Percentiles rank a stretch among this genome's conserved stretches.
Conservation (phyloP, 768 basidiomycete species). For the Termitomyces sp. region DNA sequence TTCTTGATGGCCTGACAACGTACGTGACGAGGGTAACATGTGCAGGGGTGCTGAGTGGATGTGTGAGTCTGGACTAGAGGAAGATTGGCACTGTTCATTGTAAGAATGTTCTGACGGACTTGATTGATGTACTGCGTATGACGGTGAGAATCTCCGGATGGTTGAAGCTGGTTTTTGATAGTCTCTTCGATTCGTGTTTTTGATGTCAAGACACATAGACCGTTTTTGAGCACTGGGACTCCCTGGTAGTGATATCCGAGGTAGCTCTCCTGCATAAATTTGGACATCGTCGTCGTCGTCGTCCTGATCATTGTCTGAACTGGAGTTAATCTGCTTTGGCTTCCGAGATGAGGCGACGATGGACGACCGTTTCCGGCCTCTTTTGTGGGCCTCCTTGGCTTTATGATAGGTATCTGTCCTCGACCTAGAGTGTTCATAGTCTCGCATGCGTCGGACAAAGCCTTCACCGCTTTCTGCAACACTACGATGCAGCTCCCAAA, state of each 20-base stretch:
- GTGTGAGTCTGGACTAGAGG: slow-evolving; percentile 8
- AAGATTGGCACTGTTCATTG: slow-evolving; percentile 24
- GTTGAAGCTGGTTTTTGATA: background rate
- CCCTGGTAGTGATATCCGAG: slow-evolving; percentile 16
- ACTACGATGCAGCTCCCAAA: slow-evolving; percentile 59
- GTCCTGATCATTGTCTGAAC: slow-evolving; percentile 23
- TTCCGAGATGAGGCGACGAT: slow-evolving; percentile 14
- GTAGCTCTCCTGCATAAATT: slow-evolving; percentile 42
- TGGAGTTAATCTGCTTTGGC: slow-evolving; percentile 18
- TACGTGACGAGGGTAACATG: background rate
- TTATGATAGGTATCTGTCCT: slow-evolving; percentile 31
- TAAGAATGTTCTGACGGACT: slow-evolving; percentile 25
- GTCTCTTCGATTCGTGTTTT: slow-evolving; percentile 27
- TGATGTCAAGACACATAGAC: slow-evolving; percentile 39
- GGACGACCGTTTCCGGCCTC: slow-evolving; percentile 36
- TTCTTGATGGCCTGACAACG: background rate
- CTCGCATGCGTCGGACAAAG: slow-evolving; percentile 67
- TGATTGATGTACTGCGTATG: slow-evolving; percentile 21
- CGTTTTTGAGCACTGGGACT: slow-evolving; percentile 28
- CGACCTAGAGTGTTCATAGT: slow-evolving; percentile 55
- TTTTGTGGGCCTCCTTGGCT: slow-evolving; percentile 33
- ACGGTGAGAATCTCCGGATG: slow-evolving; percentile 26
- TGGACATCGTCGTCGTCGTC: slow-evolving; percentile 55
- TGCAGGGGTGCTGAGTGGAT: background rate
- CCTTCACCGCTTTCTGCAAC: slow-evolving; percentile 63